These are phyloP conservation scores for Xanthoconium stramineum DNA, from an alignment of 768 basidiomycete species.

Conservation along the genomic window DNA sequence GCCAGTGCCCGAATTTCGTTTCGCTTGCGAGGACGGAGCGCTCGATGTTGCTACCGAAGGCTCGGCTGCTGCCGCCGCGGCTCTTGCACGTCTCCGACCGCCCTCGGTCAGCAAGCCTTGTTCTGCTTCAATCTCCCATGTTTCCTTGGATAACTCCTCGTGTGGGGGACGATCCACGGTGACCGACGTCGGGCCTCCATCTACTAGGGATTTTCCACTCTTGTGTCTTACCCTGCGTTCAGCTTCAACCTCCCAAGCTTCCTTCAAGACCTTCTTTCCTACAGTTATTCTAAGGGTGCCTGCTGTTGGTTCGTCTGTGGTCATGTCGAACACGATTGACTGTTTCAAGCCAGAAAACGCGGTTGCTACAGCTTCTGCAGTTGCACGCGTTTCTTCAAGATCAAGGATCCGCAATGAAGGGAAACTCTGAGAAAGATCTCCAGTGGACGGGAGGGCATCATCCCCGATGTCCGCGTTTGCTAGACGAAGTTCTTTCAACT, in stretches of 20 bases:
- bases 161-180: background rate
- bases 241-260: slow-evolving; percentile 77
- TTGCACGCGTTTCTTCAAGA: slow-evolving; percentile 62
- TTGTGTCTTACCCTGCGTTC: slow-evolving; percentile 52
- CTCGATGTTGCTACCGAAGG: slow-evolving; percentile 17
- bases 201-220: slow-evolving; percentile 31
- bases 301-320: slow-evolving; percentile 49
- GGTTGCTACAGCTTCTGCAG: slow-evolving; percentile 39
- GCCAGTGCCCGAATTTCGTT: slow-evolving; percentile 16
- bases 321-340: slow-evolving; percentile 52
- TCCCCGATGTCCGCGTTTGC: slow-evolving; percentile 59
- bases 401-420: slow-evolving; percentile 56
- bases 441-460: slow-evolving; percentile 45
- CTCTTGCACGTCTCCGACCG: slow-evolving; percentile 61
- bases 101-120: slow-evolving; percentile 74
- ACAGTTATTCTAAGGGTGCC: slow-evolving; percentile 56
- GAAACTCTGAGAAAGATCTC: slow-evolving; percentile 37
- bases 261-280: slow-evolving; percentile 69
- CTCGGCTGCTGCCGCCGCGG: slow-evolving; percentile 37
- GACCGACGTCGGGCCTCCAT: slow-evolving; percentile 4
- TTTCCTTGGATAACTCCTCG: slow-evolving; percentile 51
- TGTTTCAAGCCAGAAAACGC: slow-evolving; percentile 49
- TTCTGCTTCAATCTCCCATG: slow-evolving; percentile 81
- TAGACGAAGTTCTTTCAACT: slow-evolving; percentile 56
- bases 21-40: slow-evolving; percentile 12